Evolutionary conservation across 2,329 filamentous ascomycete genomes (phyloP), one percentile per base, ranked within the genome.

Genomic region (Neonectria coccinea): DNA sequence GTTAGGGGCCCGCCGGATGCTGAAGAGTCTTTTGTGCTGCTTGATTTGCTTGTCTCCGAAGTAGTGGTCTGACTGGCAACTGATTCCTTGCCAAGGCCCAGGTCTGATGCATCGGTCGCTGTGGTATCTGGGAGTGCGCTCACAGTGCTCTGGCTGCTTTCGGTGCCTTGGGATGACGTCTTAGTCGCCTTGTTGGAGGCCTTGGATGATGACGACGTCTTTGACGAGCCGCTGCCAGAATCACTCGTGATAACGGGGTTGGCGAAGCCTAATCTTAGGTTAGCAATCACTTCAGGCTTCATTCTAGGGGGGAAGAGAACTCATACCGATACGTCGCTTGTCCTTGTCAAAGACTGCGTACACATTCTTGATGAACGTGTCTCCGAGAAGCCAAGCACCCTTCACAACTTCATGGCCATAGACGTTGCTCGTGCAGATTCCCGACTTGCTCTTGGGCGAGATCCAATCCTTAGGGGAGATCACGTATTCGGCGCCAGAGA

Each of bases 291-390:
- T 12, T 25, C 39, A 22, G 0, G 39, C 11, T 44, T 25, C 18
- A n/a, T 1, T 8, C 2, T 1, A 1, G 18, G 1, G 4, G 11
- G 33, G 14, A 18, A 33, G 1, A 29, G 4, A 7, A 8, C 52
- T 76, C 83, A 75, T 76, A 86, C 90, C 91, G 68, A 94, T 87
- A 56, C 85, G 86, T 47, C 78, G 79, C 68, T 88, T 75, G 67
- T 95, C 93, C 57, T 87, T 88, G 76, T 97, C 94, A 76, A 97
- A 97, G 25, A 96, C 90, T 1, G 88, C 84, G 75, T 97, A 97
- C 16, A 97, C 93, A 71, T 97, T 97, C 81, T 97, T 97, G 66
- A 97, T 80, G 72, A 97, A 97, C 1, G 91, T 88, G 69, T 94
- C 93, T 2, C 94, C 94, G 1, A 97, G 79, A n/a, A 97, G 83